phyloP scores from a whole-genome alignment of 2,329 filamentous ascomycete genomes.

The Fusarium caatingaense region DNA sequence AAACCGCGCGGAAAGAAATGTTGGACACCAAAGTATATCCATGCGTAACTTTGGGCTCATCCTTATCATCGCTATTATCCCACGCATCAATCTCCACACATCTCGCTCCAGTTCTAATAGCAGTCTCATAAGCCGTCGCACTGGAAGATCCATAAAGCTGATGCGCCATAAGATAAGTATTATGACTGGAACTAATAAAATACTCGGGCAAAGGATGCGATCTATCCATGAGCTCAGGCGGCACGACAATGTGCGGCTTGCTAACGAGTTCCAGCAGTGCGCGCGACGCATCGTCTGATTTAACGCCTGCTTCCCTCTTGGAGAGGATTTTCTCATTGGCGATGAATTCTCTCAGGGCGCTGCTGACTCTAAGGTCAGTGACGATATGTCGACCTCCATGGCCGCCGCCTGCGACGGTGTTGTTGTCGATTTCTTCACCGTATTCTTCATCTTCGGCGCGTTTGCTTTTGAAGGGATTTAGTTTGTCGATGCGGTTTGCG shows the following conservation, averaged over 20 bases:
- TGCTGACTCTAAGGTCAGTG: slow-evolving; percentile 68
- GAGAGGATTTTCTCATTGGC: slow-evolving; percentile 63
- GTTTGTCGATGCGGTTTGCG: slow-evolving; percentile 43
- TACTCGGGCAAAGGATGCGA: slow-evolving; percentile 74
- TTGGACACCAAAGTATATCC: slow-evolving; percentile 76
- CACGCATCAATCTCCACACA: slow-evolving; percentile 81
- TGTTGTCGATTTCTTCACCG: slow-evolving; percentile 49
- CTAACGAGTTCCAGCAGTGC: slow-evolving; percentile 65
- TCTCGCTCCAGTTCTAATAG: slow-evolving; percentile 70
- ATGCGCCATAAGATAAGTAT: slow-evolving; percentile 77
- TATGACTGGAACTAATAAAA: slow-evolving; percentile 79
- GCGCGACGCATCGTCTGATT: slow-evolving; percentile 54
- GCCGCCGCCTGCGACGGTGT: slow-evolving; percentile 69
- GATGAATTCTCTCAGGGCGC: slow-evolving; percentile 67
- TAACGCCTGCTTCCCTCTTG: slow-evolving; percentile 59
- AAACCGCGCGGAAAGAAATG: slow-evolving; percentile 72
- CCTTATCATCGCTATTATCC: slow-evolving; percentile 69
- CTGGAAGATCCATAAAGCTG: slow-evolving; percentile 74
- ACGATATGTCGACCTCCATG: slow-evolving; percentile 63
- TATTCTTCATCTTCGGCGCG: slow-evolving; percentile 50
- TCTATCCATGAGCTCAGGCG: slow-evolving; percentile 64
- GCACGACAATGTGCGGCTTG: slow-evolving; percentile 68
- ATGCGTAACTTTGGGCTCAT: slow-evolving; percentile 77
- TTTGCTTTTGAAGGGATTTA: slow-evolving; percentile 48
- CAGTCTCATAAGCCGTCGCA: slow-evolving; percentile 71